phyloP scores from a whole-genome alignment of 805 yeast species.

The Lipomyces spencermartinsiae region DNA sequence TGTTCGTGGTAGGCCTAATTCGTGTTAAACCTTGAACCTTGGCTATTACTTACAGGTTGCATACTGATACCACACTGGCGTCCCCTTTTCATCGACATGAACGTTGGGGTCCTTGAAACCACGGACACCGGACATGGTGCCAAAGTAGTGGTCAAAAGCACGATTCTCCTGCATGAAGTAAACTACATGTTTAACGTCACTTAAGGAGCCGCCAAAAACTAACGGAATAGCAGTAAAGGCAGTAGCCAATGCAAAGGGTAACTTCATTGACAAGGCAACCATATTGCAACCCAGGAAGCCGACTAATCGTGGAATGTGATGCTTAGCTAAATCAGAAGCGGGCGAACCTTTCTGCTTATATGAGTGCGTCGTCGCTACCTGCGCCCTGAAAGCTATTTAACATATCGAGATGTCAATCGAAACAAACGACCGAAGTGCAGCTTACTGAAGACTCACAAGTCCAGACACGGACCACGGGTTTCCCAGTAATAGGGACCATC shows the following conservation, averaged over 20 bases:
- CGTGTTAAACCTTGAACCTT: neutral
- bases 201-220: constrained; percentile 2
- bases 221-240: constrained; percentile 4
- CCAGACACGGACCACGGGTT: too few species aligned
- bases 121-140: constrained; percentile 43
- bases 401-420: too few species aligned
- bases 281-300: too few species aligned
- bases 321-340: too few species aligned
- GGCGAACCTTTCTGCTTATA: too few species aligned
- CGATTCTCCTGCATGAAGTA: constrained; percentile 43
- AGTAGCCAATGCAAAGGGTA: neutral
- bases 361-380: too few species aligned
- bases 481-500: too few species aligned
- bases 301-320: too few species aligned
- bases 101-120: constrained; percentile 43
- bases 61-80: constrained; percentile 32
- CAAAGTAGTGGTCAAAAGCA: constrained; percentile 43
- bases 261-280: neutral
- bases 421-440: too few species aligned
- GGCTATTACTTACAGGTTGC: neutral
- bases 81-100: constrained; percentile 18
- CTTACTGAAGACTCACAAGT: too few species aligned
- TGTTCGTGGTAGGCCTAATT: constrained; percentile 15
- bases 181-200: constrained; percentile 37
- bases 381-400: too few species aligned